Percentiles rank a stretch among this genome's conserved stretches.
Conservation (phyloP, 75 land plant genomes). For the Pseudotsuga menziesii region DNA sequence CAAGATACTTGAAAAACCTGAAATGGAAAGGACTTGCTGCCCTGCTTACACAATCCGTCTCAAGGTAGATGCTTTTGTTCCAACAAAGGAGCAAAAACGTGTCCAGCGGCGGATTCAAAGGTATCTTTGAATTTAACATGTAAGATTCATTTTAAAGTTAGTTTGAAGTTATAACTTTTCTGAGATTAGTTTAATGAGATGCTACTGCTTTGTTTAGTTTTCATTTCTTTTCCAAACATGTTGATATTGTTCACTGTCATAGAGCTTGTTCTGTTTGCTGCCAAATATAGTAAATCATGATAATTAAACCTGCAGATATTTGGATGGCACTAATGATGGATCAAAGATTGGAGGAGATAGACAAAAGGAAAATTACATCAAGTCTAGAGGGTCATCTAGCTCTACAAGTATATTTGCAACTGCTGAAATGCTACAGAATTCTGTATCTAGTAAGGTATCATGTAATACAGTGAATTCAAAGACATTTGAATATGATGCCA, state of each 20-base stretch:
- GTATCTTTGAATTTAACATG: conserved; percentile 20
- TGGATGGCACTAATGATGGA: conserved; percentile 52
- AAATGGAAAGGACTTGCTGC: conserved; percentile 85
- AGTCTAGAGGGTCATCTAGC: conserved; percentile 8
- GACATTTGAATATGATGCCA: conserved; percentile 12
- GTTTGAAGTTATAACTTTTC: neutral
- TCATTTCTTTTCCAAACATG: conserved; percentile 5
- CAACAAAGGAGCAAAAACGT: conserved; percentile 84
- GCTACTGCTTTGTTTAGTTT: neutral
- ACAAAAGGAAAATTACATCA: conserved; percentile 13
- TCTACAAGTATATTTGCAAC: neutral
- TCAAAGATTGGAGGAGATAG: conserved; percentile 13
- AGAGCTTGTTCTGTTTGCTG: neutral
- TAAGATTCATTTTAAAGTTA: too few relatives aligned
- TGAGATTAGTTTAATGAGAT: neutral
- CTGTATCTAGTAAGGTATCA: conserved; percentile 13
- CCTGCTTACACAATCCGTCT: conserved; percentile 86
- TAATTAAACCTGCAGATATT: conserved; percentile 39
- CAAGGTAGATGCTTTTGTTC: conserved; percentile 54
- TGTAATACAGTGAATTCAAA: conserved; percentile 14
- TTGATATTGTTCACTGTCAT: conserved; percentile 6
- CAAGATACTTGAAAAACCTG: conserved; percentile 78
- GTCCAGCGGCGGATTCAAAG: conserved; percentile 85
- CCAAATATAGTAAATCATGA: conserved; percentile 1
- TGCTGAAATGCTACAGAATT: conserved; percentile 3